A percentile compares a stretch with the other conserved stretches of the same genome.
These are phyloP conservation scores for Kodamaea laetipori DNA, from an alignment of 805 yeast species.

Conservation along the genomic window DNA sequence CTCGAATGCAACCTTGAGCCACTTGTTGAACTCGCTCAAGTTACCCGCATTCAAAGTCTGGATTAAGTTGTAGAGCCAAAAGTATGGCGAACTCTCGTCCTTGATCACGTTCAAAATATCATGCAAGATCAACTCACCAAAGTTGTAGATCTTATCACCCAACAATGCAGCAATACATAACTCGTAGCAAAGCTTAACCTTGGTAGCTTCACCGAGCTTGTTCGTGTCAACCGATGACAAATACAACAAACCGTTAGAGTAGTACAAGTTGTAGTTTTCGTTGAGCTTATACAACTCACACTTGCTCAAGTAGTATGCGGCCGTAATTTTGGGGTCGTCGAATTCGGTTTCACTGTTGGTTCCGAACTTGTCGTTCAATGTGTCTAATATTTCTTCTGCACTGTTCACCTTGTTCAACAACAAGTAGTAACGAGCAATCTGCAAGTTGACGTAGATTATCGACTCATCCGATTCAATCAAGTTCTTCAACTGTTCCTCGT, in stretches of 20 bases:
- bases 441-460: constrained; percentile 52
- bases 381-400: constrained; percentile 69
- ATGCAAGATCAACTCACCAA: constrained; percentile 92
- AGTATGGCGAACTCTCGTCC: constrained; percentile 46
- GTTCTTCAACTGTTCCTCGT: constrained; percentile 28
- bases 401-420: constrained; percentile 52
- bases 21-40: constrained; percentile 60
- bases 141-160: constrained; percentile 91
- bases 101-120: constrained; percentile 65
- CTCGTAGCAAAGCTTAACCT: constrained; percentile 53
- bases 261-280: constrained; percentile 78
- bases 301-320: constrained; percentile 79
- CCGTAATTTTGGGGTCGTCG: constrained; percentile 59
- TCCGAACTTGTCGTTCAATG: constrained; percentile 60
- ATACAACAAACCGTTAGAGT: constrained; percentile 78
- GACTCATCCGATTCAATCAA: constrained; percentile 55
- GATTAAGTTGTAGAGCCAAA: constrained; percentile 74
- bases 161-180: constrained; percentile 82
- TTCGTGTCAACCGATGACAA: constrained; percentile 65
- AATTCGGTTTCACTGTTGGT: constrained; percentile 28
- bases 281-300: constrained; percentile 74
- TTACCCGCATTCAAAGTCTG: constrained; percentile 77
- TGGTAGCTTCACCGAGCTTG: constrained; percentile 39
- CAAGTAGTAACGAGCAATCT: constrained; percentile 72
- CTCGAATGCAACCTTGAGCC: constrained; percentile 39